Percentiles rank a stretch among this genome's conserved stretches.
Evolutionary conservation across 2,329 filamentous ascomycete species (phyloP).

Genomic region (Penicillium sp.): DNA sequence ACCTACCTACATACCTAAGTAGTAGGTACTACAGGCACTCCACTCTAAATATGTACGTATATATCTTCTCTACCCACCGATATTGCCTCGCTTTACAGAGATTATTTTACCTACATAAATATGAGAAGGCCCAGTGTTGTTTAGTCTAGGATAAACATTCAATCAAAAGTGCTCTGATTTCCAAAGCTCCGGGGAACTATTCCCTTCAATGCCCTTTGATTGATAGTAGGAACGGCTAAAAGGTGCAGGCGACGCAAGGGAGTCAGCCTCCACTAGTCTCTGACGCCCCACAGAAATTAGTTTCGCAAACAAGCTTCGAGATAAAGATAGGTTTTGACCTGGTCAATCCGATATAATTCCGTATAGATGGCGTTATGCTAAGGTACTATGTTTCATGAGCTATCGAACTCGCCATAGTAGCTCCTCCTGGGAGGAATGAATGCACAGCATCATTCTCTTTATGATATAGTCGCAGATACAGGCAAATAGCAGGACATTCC

Average conservation of each 20-base stretch:
- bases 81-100: neutral
- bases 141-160: neutral
- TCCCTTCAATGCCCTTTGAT: neutral
- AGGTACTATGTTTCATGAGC: neutral
- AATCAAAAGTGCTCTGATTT: neutral
- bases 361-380: neutral
- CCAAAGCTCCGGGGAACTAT: neutral
- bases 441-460: neutral
- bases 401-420: neutral
- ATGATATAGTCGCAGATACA: constrained; percentile 31
- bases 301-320: neutral
- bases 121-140: neutral
- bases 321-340: neutral
- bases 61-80: neutral
- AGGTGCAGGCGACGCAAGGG: neutral
- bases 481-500: constrained; percentile 45
- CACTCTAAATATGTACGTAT: neutral
- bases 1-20: neutral
- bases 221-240: neutral
- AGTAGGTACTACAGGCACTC: neutral
- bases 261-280: neutral
- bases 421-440: neutral
- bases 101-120: neutral
- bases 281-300: neutral
- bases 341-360: neutral